phyloP scores from a whole-genome alignment of 768 basidiomycete genomes.

The Rhizopogon vulgaris region DNA sequence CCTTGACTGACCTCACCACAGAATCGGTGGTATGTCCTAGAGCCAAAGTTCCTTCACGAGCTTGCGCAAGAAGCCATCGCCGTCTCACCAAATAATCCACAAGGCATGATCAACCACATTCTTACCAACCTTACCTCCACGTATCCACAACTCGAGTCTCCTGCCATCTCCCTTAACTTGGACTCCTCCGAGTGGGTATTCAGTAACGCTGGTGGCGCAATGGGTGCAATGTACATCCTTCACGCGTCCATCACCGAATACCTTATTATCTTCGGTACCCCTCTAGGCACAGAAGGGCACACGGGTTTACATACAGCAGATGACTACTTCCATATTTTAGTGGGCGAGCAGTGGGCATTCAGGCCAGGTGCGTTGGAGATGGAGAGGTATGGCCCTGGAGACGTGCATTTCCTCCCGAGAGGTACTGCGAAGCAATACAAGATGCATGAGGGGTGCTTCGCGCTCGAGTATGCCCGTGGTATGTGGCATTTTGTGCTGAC shows the following conservation, averaged over 20 bases:
- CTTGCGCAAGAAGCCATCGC: slow-evolving; percentile 73
- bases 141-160: slow-evolving; percentile 55
- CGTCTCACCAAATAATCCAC: slow-evolving; percentile 54
- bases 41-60: slow-evolving; percentile 63
- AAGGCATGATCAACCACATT: slow-evolving; percentile 77
- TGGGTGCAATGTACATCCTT: slow-evolving; percentile 98
- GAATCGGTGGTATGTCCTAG: slow-evolving; percentile 86
- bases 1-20: slow-evolving; percentile 22
- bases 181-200: slow-evolving; percentile 84
- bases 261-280: slow-evolving; percentile 92
- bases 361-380: slow-evolving; percentile 71
- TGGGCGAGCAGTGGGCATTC: slow-evolving; percentile 95
- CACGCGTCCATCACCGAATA: slow-evolving; percentile 97
- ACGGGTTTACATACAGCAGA: slow-evolving; percentile 92
- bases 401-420: slow-evolving; percentile 76
- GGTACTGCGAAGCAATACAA: slow-evolving; percentile 95
- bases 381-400: slow-evolving; percentile 82
- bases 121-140: slow-evolving; percentile 70
- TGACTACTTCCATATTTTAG: slow-evolving; percentile 95
- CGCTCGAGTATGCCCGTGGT: slow-evolving; percentile 94
- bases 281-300: slow-evolving; percentile 96
- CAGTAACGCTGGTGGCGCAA: slow-evolving; percentile 96
- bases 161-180: slow-evolving; percentile 43
- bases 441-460: slow-evolving; percentile 95
- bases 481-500: slow-evolving; percentile 15